A percentile compares a stretch with the other conserved stretches of the same genome.
Evolutionary conservation across 108 stramenopile species (phyloP).

Genomic region (Skeletonema marinoi): DNA sequence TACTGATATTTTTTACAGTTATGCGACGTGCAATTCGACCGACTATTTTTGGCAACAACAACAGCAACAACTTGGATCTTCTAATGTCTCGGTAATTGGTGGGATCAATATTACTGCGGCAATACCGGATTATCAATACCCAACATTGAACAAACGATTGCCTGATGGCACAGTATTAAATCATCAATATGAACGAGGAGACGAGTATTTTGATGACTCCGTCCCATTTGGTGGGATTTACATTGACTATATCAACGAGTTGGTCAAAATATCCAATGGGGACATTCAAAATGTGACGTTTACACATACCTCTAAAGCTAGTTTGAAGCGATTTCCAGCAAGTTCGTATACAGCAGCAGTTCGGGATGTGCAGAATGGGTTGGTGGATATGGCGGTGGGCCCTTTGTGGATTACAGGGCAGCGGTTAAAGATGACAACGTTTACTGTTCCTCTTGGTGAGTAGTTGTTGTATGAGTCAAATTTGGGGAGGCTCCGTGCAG

Average conservation of each 20-base stretch:
- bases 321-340: neutral
- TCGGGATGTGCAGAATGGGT: constrained; percentile 23
- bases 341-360: constrained; percentile 12
- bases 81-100: neutral
- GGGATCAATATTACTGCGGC: neutral
- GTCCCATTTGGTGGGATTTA: constrained; percentile 14
- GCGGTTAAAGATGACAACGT: neutral
- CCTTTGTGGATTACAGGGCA: constrained; percentile 31
- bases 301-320: constrained; percentile 15
- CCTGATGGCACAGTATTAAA: neutral
- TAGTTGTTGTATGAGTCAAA: neutral
- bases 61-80: too few species aligned
- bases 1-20: constrained; percentile 16
- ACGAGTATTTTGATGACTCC: constrained; percentile 3
- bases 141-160: constrained; percentile 1
- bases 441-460: constrained; percentile 9
- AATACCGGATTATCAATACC: neutral
- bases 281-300: constrained; percentile 22
- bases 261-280: constrained; percentile 5
- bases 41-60: neutral
- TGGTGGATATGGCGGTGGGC: constrained; percentile 22
- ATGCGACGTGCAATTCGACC: constrained; percentile 27
- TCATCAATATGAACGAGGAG: neutral
- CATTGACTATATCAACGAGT: constrained; percentile 9
- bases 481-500: too few species aligned